Evolutionary conservation across 2,329 filamentous ascomycete species (phyloP).

Genomic region (Neospermospora avenae): DNA sequence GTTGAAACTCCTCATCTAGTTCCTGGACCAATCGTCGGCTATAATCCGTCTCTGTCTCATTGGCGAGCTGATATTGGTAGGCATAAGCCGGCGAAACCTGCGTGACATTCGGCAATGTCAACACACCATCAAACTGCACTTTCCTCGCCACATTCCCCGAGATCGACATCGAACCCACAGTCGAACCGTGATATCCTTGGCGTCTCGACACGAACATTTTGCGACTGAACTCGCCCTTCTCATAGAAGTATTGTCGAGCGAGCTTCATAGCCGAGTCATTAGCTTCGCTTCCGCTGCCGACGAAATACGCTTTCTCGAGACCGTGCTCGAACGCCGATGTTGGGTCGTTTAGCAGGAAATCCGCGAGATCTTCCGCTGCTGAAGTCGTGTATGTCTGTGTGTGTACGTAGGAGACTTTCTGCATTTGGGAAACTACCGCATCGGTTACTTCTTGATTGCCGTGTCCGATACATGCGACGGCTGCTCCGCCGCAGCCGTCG

Average conservation of each 20-base stretch:
- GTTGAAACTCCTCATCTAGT: conserved; percentile 56
- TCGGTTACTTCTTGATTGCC: conserved; percentile 54
- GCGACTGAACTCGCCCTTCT: conserved; percentile 43
- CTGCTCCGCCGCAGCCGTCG: conserved; percentile 69
- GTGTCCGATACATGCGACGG: conserved; percentile 68
- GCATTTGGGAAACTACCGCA: conserved; percentile 57
- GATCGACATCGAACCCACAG: conserved; percentile 55
- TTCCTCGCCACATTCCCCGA: conserved; percentile 55
- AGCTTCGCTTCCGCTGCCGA: background rate
- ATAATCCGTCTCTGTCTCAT: conserved; percentile 50
- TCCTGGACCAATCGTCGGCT: conserved; percentile 54
- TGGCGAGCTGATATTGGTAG: conserved; percentile 50
- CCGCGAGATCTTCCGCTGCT: conserved; percentile 44
- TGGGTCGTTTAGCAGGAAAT: conserved; percentile 38
- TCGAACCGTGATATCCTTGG: conserved; percentile 66
- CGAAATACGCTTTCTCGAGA: background rate
- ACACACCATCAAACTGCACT: conserved; percentile 51
- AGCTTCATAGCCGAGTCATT: background rate
- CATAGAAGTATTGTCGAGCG: conserved; percentile 48
- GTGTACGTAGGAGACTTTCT: conserved; percentile 54
- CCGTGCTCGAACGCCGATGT: conserved; percentile 55
- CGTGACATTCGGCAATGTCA: conserved; percentile 46
- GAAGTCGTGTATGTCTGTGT: conserved; percentile 53
- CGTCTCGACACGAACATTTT: conserved; percentile 58
- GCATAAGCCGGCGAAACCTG: conserved; percentile 59